phyloP scores from a whole-genome alignment of 140 eudicot genomes.

The Bidens hawaiensis region DNA sequence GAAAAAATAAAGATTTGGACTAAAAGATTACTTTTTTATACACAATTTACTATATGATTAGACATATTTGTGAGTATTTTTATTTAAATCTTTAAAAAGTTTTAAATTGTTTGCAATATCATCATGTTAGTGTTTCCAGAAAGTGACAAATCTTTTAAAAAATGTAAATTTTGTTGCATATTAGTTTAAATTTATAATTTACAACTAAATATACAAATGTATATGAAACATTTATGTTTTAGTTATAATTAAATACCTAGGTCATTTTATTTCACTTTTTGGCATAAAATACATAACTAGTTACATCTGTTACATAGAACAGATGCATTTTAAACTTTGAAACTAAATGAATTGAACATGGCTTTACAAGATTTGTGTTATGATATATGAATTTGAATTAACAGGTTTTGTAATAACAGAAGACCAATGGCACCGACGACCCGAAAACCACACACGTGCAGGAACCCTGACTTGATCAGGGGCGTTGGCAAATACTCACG shows the following conservation, averaged over 20 bases:
- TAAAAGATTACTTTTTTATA: not conserved
- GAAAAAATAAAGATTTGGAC: not conserved
- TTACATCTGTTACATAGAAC: too few relatives aligned
- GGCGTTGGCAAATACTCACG: constrained; percentile 7
- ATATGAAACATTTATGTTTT: too few relatives aligned
- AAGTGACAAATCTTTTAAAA: not conserved
- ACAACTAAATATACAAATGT: too few relatives aligned
- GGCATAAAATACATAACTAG: too few relatives aligned
- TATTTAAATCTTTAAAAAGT: not conserved
- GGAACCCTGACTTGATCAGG: constrained; percentile 14
- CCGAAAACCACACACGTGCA: not conserved
- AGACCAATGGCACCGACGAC: constrained; percentile 1
- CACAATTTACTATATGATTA: not conserved
- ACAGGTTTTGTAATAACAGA: not conserved
- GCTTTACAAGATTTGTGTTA: not conserved
- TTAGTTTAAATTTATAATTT: too few relatives aligned
- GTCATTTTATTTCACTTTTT: too few relatives aligned
- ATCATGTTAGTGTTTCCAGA: not conserved
- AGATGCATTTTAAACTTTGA: too few relatives aligned
- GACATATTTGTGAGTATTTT: not conserved
- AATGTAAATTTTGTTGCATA: not conserved
- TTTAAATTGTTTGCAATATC: not conserved
- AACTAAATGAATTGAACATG: too few relatives aligned
- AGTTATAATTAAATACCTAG: too few relatives aligned
- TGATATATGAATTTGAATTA: not conserved